Evolutionary conservation across 2,329 filamentous ascomycete species (phyloP), one percentile per base, ranked within the genome.

Genomic region (Ploettnerulaceae sp.): DNA sequence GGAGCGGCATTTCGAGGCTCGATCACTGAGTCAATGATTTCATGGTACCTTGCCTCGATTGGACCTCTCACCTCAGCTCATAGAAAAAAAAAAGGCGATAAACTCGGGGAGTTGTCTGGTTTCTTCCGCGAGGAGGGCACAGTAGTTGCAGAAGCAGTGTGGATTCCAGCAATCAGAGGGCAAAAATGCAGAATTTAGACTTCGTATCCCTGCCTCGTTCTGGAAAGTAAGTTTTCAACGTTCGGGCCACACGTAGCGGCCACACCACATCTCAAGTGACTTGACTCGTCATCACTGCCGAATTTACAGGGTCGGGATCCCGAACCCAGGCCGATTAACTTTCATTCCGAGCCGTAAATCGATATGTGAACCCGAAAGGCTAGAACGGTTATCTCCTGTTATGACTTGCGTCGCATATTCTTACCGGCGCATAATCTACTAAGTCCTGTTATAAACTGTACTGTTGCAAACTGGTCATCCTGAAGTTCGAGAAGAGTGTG

Each of bases 81-180:
- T 26, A 21, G 11, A 5, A 31, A 21, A 29, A 15, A 17, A 31
- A 14, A 29, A 8, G 25, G 22, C 25, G n/a, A 24, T 29, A 26
- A n/a, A 28, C 25, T 35, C 17, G 37, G 37, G 24, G 22, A 15
- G 6, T 29, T 9, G 14, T 28, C 15, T 6, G n/a, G 17, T 21
- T 4, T 26, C 14, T 40, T 18, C 37, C 37, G 25, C 8, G 25
- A 20, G 37, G 15, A 40, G n/a, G n/a, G n/a, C n/a, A n/a, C n/a
- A 40, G 17, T 14, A 29, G 14, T 28, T 29, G 8, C 37, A 29
- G 37, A 11, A 40, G 25, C 21, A 40, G 37, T 40, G 37, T 20
- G 25, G 15, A 28, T 31, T 40, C 25, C 37, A 29, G 25, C 24
- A 40, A 40, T 40, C 37, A 40, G 24, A 14, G 36, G 20, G 21